Evolutionary conservation across 108 stramenopile species (phyloP).

Genomic region (Chaetoceros tenuissimus): DNA sequence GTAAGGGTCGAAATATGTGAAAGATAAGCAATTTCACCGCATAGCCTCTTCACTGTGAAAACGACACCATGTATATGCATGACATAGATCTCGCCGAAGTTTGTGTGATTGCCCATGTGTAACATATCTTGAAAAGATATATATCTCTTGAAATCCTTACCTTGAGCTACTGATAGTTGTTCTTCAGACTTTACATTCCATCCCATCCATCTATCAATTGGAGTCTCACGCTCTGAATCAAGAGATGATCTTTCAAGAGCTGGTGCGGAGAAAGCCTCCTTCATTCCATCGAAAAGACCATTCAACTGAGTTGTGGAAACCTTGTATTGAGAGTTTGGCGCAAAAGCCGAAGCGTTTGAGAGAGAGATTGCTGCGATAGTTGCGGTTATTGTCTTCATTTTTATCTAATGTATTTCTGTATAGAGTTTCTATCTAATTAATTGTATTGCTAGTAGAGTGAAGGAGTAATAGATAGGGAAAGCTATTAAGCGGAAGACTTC

Average conservation of each 20-base stretch:
- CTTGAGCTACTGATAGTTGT: no score
- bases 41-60: no score
- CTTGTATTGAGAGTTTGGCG: slow-evolving; percentile 7
- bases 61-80: no score
- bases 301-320: slow-evolving; percentile 24
- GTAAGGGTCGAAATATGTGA: neutral
- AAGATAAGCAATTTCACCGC: neutral
- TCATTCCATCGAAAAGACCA: slow-evolving; percentile 80
- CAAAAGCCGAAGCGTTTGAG: slow-evolving; percentile 26
- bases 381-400: slow-evolving; percentile 29
- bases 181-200: slow-evolving; percentile 63
- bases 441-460: no score
- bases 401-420: slow-evolving; percentile 9
- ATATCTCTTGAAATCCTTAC: no score
- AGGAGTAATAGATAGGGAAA: no score
- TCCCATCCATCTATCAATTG: slow-evolving; percentile 90
- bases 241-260: slow-evolving; percentile 47
- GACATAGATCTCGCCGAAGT: no score
- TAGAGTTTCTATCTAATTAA: no score
- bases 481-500: no score
- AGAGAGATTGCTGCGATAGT: slow-evolving; percentile 20
- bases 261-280: slow-evolving; percentile 70
- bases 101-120: neutral
- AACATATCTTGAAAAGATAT: no score
- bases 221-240: slow-evolving; percentile 73